Evolutionary conservation across 164 flowering plant species (phyloP), one percentile per base, ranked within the genome.

Genomic region (Kingdonia uniflora): DNA sequence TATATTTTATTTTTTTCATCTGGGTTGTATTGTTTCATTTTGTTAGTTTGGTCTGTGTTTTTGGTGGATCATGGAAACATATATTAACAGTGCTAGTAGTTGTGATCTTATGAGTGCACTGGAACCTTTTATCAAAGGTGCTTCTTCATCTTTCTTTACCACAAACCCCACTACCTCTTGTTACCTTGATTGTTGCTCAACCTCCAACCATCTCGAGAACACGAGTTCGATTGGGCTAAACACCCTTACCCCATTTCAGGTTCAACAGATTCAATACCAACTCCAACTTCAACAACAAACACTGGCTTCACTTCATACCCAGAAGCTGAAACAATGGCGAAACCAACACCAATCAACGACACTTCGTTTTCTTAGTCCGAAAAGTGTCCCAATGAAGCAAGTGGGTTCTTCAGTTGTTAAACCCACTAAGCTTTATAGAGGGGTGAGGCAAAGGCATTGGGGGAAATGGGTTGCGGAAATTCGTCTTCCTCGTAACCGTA

Each of bases 391-490:
- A 14, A 83, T 88, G 91, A 85, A 88, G 74, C 77, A 69, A 2
- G 65, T 63, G 54, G 88, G 85, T n/a, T 46, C 47, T 11, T 6
- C 73, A 0, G 66, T 71, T 0, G 38, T 73, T 5, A 89, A 88
- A 50, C 84, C 95, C 64, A 64, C 76, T 2, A 88, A 88, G 81
- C 89, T 85, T 10, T 88, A 88, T 74, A 65, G 97, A 39, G 97
- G 97, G 5, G 97, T 88, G 13, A 73, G 97, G 62, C 97, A 88
- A 59, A 54, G 97, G 48, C 97, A 88, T 59, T 88, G 95, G 95
- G 95, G 95, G 4, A 89, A 88, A 55, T 88, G 97, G 96, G 96
- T 88, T 20, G 96, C 95, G 0, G 96, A 88, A 78, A 88, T 88
- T 65, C 71, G 96, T 0, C 68, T 88, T 3, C 96, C 96, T 1